These are phyloP conservation scores for Microsporum ferrugineum DNA, from an alignment of 2,329 filamentous ascomycete species.

Conservation along the genomic window DNA sequence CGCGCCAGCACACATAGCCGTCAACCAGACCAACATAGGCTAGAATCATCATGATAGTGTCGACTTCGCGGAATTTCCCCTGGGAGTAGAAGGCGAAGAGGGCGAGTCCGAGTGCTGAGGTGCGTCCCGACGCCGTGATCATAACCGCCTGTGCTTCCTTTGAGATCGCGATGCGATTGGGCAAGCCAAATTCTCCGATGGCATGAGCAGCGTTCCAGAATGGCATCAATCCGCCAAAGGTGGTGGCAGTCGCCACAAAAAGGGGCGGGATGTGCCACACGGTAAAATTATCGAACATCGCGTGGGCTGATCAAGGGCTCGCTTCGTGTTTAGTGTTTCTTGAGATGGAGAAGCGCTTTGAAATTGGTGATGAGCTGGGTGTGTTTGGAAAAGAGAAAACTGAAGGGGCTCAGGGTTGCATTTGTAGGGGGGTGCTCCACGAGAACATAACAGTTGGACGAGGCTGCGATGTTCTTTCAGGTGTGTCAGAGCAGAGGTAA, in stretches of 20 bases:
- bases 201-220: constrained; percentile 23
- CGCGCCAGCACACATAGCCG: constrained; percentile 17
- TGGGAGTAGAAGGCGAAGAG: constrained; percentile 17
- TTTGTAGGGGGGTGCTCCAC: too few relatives aligned
- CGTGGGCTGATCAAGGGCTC: too few relatives aligned
- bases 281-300: constrained; percentile 5
- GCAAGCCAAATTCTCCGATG: constrained; percentile 26
- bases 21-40: constrained; percentile 16
- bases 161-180: constrained; percentile 22
- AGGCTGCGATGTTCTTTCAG: too few relatives aligned
- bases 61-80: constrained; percentile 16
- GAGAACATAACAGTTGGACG: too few relatives aligned
- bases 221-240: constrained; percentile 26
- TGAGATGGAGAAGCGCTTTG: too few relatives aligned
- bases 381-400: too few relatives aligned
- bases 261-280: constrained; percentile 9
- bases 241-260: constrained; percentile 22
- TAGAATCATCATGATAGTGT: constrained; percentile 14
- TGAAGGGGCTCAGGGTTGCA: too few relatives aligned
- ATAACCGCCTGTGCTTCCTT: constrained; percentile 23
- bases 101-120: constrained; percentile 11
- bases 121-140: constrained; percentile 15
- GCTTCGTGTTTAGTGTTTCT: too few relatives aligned
- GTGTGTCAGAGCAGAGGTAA: too few relatives aligned
- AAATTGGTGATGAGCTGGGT: too few relatives aligned